A percentile compares a stretch with the other conserved stretches of the same genome.
These are phyloP conservation scores for Staphylotrichum longicolle DNA, from an alignment of 495 filamentous ascomycete genomes.

Conservation along the genomic window DNA sequence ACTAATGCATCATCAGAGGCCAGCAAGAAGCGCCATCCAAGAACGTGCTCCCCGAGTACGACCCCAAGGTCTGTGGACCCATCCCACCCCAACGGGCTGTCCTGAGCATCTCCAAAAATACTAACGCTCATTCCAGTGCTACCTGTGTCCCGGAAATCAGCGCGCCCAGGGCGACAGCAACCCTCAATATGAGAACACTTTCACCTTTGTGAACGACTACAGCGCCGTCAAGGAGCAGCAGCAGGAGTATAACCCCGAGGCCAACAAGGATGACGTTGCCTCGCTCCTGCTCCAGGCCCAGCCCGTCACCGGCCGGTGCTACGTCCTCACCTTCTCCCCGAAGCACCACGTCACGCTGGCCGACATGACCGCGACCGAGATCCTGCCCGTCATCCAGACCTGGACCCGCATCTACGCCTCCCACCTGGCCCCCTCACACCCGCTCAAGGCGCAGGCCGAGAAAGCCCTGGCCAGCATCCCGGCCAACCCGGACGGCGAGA, in stretches of 20 bases:
- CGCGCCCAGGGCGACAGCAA: conserved; percentile 89
- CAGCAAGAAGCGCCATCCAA: conserved; percentile 82
- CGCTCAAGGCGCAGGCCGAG: conserved; percentile 51
- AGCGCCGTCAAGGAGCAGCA: conserved; percentile 95
- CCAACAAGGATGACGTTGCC: conserved; percentile 54
- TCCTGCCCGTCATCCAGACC: conserved; percentile 72
- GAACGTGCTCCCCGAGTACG: conserved; percentile 73
- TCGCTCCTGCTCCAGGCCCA: conserved; percentile 80
- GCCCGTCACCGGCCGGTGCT: conserved; percentile 92
- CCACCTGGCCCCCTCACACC: conserved; percentile 71
- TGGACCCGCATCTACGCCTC: conserved; percentile 87
- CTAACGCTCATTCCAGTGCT: conserved; percentile 57
- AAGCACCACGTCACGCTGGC: conserved; percentile 89
- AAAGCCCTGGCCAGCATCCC: conserved; percentile 39
- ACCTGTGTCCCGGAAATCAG: conserved; percentile 92
- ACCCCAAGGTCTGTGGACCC: conserved; percentile 57
- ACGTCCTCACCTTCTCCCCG: conserved; percentile 90
- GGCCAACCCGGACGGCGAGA: conserved; percentile 39
- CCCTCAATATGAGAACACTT: conserved; percentile 80
- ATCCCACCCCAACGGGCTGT: not conserved
- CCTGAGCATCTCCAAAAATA: not conserved
- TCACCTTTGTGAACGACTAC: conserved; percentile 97
- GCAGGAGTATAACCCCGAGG: conserved; percentile 45
- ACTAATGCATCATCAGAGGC: conserved; percentile 55
- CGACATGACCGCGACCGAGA: conserved; percentile 68